Evolutionary conservation across 495 filamentous ascomycete genomes (phyloP).

Genomic region (Lasiosphaeria hispida): DNA sequence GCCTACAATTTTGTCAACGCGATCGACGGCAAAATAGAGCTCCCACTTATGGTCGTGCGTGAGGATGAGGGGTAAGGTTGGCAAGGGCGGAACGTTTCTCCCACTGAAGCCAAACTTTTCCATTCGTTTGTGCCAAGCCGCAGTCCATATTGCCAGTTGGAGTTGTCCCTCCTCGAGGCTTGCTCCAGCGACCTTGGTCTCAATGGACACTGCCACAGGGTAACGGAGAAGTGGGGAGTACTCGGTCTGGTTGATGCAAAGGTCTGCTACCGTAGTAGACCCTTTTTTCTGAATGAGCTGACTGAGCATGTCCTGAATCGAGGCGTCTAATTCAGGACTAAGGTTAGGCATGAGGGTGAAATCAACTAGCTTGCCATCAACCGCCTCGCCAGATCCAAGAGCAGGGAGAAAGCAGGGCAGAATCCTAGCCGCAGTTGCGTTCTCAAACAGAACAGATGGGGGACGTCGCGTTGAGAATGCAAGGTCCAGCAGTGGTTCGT

Average conservation of each 20-base stretch:
- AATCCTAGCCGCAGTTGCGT: slow-evolving; percentile 10
- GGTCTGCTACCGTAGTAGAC: neutral
- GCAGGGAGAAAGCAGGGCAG: slow-evolving; percentile 11
- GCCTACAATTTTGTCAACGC: slow-evolving; percentile 1
- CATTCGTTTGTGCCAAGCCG: slow-evolving; percentile 13
- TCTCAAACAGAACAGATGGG: slow-evolving; percentile 5
- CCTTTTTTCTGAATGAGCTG: neutral
- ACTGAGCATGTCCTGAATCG: slow-evolving; percentile 6
- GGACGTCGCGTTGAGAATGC: slow-evolving; percentile 1
- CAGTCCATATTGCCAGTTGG: slow-evolving; percentile 11
- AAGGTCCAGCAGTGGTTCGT: slow-evolving; percentile 11
- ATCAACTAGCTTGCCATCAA: slow-evolving; percentile 13
- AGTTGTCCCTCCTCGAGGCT: slow-evolving; percentile 9
- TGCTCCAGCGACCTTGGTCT: slow-evolving; percentile 10
- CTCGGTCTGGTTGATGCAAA: slow-evolving; percentile 8
- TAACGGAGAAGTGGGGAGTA: neutral
- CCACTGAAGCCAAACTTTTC: slow-evolving; percentile 3
- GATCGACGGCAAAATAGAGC: slow-evolving; percentile 12
- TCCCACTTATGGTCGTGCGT: slow-evolving; percentile 8
- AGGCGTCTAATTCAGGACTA: neutral
- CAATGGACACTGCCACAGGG: slow-evolving; percentile 1
- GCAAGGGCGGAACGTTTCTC: neutral
- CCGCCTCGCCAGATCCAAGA: slow-evolving; percentile 9
- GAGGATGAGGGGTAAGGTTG: slow-evolving; percentile 8
- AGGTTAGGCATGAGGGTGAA: slow-evolving; percentile 2